Evolutionary conservation across 1,284 basidiomycete species (phyloP).

Genomic region (Apiotrichum montevideense): DNA sequence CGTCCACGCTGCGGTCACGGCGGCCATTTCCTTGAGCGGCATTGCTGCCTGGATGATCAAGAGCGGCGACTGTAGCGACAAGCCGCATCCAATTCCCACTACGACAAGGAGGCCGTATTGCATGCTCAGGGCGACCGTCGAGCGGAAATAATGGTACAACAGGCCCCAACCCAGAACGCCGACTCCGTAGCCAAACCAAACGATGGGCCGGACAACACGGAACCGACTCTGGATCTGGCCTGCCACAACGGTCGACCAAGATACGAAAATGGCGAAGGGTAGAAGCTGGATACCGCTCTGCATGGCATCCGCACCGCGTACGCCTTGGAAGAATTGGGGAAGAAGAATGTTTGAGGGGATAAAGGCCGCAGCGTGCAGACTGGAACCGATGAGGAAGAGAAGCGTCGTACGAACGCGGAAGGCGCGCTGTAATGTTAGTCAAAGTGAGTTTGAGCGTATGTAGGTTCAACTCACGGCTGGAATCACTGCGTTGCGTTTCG

Average conservation of each 20-base stretch:
- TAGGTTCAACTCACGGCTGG: conserved; percentile 24
- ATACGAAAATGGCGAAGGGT: conserved; percentile 24
- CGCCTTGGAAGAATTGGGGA: conserved; percentile 42
- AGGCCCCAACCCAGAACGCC: conserved; percentile 28
- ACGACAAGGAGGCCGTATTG: conserved; percentile 28
- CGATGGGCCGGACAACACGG: conserved; percentile 33
- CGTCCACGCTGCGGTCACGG: conserved; percentile 35
- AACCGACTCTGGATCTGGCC: conserved; percentile 34
- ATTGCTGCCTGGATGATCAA: conserved; percentile 42
- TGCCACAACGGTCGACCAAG: conserved; percentile 21
- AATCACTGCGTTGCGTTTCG: conserved; percentile 71
- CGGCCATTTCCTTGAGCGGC: conserved; percentile 45
- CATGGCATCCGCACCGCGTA: conserved; percentile 23
- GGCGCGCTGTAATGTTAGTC: conserved; percentile 19
- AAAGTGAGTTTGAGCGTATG: neutral
- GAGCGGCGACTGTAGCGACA: conserved; percentile 30
- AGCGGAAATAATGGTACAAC: conserved; percentile 25
- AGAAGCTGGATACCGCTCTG: conserved; percentile 27
- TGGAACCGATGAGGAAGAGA: conserved; percentile 34
- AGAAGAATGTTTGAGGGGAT: conserved; percentile 32
- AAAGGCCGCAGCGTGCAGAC: conserved; percentile 30
- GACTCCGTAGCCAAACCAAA: conserved; percentile 37
- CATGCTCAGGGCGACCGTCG: conserved; percentile 15
- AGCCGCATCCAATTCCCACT: conserved; percentile 26
- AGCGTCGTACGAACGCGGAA: conserved; percentile 39